Base-by-base conservation (phyloP, 2,329 filamentous ascomycete species). In the Calonectria henricotiae region DNA sequence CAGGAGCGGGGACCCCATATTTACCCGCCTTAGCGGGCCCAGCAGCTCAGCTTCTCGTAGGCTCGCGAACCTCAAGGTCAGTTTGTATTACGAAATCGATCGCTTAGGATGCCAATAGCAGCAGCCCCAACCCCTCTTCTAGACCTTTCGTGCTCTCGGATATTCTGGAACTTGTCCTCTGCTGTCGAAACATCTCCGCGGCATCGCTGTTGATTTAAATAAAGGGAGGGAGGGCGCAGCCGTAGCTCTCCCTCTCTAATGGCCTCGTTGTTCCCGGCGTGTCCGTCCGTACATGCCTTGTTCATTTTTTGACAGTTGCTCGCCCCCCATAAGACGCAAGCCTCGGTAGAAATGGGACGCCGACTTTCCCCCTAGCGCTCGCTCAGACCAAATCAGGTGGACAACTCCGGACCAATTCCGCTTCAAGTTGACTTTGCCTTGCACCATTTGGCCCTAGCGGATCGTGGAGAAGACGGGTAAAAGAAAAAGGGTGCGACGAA, bases 31-130 rank as follows among this genome's bases (percentile, higher is more conserved):
- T 54, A 54, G 67, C 41, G 51, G 62, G 37, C 35, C 43, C 61
- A 55, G 41, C 67, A 43, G 54, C 43, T 20, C 54, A 65, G 44
- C 66, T 9, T 64, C 32, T 46, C 64, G 35, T 37, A 67, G 62
- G 63, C 47, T 58, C 65, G n/a, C 32, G 25, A 51, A 58, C 51
- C 5, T 58, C 51, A 12, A 58, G n/a, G 25, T 11, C 68, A 74
- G 68, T 76, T 77, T 77, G 55, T 68, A 71, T 77, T 77, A 77
- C 75, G 75, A 76, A 77, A 77, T 77, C 75, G 73, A 58, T 54
- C 61, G 25, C 30, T 17, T 9, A 55, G 12, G 65, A 77, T 76
- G 70, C 75, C 75, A 77, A 77, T 77, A 58, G 62, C 46, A 70
- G 30, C 23, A 55, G 20, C 60, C 58, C 23, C 25, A 20, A 17